Base-by-base conservation (phyloP, 2,329 filamentous ascomycete species). In the Fusarium verticillioides region DNA sequence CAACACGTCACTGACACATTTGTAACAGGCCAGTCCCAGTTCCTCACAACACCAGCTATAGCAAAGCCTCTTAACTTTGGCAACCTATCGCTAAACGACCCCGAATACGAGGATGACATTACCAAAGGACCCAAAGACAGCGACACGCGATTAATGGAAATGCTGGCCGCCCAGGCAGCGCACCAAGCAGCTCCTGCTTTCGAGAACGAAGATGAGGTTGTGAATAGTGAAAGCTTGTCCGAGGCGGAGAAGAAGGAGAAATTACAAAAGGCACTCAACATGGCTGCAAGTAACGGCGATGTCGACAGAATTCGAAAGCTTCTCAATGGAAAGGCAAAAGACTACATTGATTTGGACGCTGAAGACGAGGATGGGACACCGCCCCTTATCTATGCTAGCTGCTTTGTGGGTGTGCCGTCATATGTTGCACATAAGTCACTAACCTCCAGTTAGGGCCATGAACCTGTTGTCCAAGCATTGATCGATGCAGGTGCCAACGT, bases 231-330 rank as follows among this genome's bases (percentile, higher is more conserved):
- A 60, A 93, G 91, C 77, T 84, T 97, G 62, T 89, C 94, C 2
- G 89, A 90, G 11, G 86, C 87, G 3, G 92, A 97, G 81, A 98
- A 98, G 86, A 91, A 87, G 75, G 88, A 93, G 50, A 90, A 93
- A 42, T 83, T 99, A 44, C 96, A 99, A 81, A 96, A 94, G 79
- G 91, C 93, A 19, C 86, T 99, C 74, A 95, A 96, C 79, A 97
- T 98, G 91, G 96, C 96, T 18, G 95, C 96, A 5, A 98, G 96
- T 81, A 99, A 99, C 81, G 96, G 96, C 56, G 96, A 98, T 83
- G 90, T 94, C 44, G 91, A 93, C 53, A 91, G 95, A 69, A 92
- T 99, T 52, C 87, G 89, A 74, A 92, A 91, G 79, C 88, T 99
- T 44, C 85, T 98, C 7, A 84, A 87, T 47, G 95, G 95, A 23